phyloP scores from a whole-genome alignment of 164 flowering plant genomes.

The Sedum album region DNA sequence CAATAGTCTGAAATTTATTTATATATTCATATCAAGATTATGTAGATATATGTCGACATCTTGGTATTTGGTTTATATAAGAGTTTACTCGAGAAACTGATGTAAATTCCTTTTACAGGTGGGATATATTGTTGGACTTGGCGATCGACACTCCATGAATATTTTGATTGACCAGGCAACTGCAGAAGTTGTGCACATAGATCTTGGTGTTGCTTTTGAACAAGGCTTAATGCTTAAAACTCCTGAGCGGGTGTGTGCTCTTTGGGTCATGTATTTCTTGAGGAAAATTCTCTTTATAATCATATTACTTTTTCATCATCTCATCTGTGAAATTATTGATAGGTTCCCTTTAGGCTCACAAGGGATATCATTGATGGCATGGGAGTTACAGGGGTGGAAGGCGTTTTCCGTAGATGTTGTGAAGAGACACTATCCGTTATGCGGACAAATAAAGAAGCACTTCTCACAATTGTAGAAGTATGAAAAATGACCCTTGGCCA shows the following conservation, averaged over 20 bases:
- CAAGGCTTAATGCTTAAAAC: constrained; percentile 99
- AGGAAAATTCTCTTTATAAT: neutral
- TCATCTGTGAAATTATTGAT: constrained; percentile 11
- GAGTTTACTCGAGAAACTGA: neutral
- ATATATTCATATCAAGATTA: too few relatives aligned
- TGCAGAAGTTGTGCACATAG: constrained; percentile 98
- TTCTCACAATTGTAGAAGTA: constrained; percentile 93
- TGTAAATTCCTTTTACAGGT: constrained; percentile 37
- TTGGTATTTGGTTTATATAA: neutral
- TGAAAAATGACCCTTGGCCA: constrained; percentile 6
- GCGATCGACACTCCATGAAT: constrained; percentile 96
- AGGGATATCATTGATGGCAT: constrained; percentile 94
- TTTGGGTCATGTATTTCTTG: constrained; percentile 8
- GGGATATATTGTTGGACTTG: constrained; percentile 98
- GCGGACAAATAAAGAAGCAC: constrained; percentile 94
- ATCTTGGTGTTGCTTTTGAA: constrained; percentile 98
- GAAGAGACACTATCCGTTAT: constrained; percentile 93
- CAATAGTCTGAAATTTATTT: constrained; percentile 82
- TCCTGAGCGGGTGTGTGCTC: constrained; percentile 72
- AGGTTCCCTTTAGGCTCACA: constrained; percentile 98
- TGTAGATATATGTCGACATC: neutral
- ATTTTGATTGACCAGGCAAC: constrained; percentile 86
- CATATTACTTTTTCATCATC: neutral
- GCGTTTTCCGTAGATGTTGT: constrained; percentile 92
- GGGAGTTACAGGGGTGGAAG: constrained; percentile 97